Evolutionary conservation across 306 rosid species (phyloP).

Genomic region (Trifolium dubium): DNA sequence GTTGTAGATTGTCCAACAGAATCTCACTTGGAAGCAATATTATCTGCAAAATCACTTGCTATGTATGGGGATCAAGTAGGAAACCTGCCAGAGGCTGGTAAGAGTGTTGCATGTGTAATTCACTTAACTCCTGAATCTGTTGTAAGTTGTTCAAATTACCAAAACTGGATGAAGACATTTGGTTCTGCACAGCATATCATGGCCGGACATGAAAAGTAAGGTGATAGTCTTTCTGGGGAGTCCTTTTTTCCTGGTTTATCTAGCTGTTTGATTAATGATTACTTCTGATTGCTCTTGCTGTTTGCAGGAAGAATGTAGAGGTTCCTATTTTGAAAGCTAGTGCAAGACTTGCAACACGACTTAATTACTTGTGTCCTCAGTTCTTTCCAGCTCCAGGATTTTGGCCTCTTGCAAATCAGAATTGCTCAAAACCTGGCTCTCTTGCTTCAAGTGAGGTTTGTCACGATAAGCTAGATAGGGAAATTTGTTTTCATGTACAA

Average conservation of each 20-base stretch:
- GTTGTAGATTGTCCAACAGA: constrained; percentile 91
- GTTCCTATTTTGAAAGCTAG: constrained; percentile 88
- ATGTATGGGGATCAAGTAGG: constrained; percentile 59
- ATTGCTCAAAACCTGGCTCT: constrained; percentile 47
- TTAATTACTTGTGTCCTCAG: constrained; percentile 87
- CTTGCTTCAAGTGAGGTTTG: constrained; percentile 78
- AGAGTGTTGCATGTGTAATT: constrained; percentile 70
- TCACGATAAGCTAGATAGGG: constrained; percentile 42
- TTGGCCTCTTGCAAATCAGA: constrained; percentile 61
- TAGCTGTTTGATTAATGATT: constrained; percentile 28
- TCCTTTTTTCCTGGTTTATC: constrained; percentile 25
- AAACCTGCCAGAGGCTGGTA: constrained; percentile 52
- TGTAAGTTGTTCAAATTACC: constrained; percentile 63
- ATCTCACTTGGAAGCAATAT: constrained; percentile 72
- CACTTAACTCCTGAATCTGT: constrained; percentile 84
- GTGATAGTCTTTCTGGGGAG: constrained; percentile 21
- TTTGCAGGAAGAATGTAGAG: constrained; percentile 74
- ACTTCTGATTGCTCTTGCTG: constrained; percentile 34
- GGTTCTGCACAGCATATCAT: constrained; percentile 81
- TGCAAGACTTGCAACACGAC: constrained; percentile 80
- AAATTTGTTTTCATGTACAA: constrained; percentile 30
- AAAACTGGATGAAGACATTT: constrained; percentile 83
- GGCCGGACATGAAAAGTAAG: constrained; percentile 91
- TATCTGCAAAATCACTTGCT: constrained; percentile 60
- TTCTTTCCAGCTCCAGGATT: constrained; percentile 93